Evolutionary conservation across 805 yeast species (phyloP), one percentile per base, ranked within the genome.

Genomic region (Isabelozyma heimii): DNA sequence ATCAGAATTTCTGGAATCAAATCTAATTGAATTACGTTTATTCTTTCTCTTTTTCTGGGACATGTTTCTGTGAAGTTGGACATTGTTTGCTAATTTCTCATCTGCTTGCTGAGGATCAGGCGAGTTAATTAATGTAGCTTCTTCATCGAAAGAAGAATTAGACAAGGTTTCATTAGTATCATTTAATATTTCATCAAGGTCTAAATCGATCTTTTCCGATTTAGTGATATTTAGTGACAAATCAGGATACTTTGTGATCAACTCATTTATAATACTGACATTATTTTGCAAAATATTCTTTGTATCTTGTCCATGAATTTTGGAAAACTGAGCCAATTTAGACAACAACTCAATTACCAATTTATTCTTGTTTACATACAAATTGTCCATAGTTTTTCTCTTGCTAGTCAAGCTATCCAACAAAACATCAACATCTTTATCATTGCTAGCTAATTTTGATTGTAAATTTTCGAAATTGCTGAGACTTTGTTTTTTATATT

Each of bases 291-390:
- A 60, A 2, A 81, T 58, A 2, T 62, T 52, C 47, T 74, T 69
- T 4, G 81, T 68, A 43, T 79, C 80, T 46, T 68, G 70, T n/a
- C 82, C 81, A 52, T 81, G 83, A 15, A 66, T 56, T 46, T 71
- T 75, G 2, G 83, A 67, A 2, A 73, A 72, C 20, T 62, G 61
- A 1, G 79, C 78, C 49, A 84, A 62, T 28, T 67, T 61, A 4
- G 75, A 59, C 47, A 84, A 61, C 10, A 76, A 69, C 8, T 74
- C 75, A 38, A 70, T 61, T 2, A 80, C 64, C 5, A 70, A 60
- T 37, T 68, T 69, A 57, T 81, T 80, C 60, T 77, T 78, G 53
- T 70, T 73, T 35, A 68, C 66, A 52, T 80, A 81, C 48, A 78
- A 67, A 40, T 65, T 66, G 51, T 82, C 86, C 62, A 83, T 61